Conservation (phyloP, 2,329 filamentous ascomycete genomes). For the Lecanosticta acicola region DNA sequence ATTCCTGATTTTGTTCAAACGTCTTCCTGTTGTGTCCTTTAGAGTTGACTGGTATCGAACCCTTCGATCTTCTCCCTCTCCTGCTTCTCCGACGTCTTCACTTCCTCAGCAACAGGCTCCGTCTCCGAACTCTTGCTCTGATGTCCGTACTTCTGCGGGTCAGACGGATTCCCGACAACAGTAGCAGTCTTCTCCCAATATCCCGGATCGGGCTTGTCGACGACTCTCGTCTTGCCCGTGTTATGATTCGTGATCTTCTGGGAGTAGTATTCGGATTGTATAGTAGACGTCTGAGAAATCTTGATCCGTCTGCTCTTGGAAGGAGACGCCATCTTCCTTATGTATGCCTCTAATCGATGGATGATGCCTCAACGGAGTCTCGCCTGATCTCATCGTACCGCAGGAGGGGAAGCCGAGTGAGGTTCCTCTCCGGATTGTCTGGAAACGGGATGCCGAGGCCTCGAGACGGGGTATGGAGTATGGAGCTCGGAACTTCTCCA, state of each 20-base stretch:
- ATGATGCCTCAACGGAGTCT: slow-evolving; percentile 3
- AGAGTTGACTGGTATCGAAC: slow-evolving; percentile 32
- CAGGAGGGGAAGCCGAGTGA: slow-evolving; percentile 1
- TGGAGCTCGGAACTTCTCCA: slow-evolving; percentile 1
- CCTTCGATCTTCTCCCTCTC: slow-evolving; percentile 18
- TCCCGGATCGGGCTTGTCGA: slow-evolving; percentile 34
- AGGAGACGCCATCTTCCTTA: slow-evolving; percentile 15
- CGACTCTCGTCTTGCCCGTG: slow-evolving; percentile 32
- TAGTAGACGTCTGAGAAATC: slow-evolving; percentile 37
- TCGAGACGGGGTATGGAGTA: slow-evolving; percentile 3
- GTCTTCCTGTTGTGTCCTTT: slow-evolving; percentile 4
- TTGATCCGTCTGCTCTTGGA: slow-evolving; percentile 20
- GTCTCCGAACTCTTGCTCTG: slow-evolving; percentile 29
- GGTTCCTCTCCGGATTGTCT: not conserved
- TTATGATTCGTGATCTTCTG: slow-evolving; percentile 35
- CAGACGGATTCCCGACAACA: slow-evolving; percentile 33
- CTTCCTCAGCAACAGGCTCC: slow-evolving; percentile 16
- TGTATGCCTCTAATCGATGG: slow-evolving; percentile 1
- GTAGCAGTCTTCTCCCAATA: slow-evolving; percentile 23
- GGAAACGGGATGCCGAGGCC: slow-evolving; percentile 4
- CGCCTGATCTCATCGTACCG: slow-evolving; percentile 1
- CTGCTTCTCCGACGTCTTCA: slow-evolving; percentile 10
- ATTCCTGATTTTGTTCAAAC: slow-evolving; percentile 6
- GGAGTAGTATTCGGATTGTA: slow-evolving; percentile 36
- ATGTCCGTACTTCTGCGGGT: slow-evolving; percentile 21